Base-by-base conservation (phyloP, 2,329 filamentous ascomycete species). In the Trichoderma semiorbis region DNA sequence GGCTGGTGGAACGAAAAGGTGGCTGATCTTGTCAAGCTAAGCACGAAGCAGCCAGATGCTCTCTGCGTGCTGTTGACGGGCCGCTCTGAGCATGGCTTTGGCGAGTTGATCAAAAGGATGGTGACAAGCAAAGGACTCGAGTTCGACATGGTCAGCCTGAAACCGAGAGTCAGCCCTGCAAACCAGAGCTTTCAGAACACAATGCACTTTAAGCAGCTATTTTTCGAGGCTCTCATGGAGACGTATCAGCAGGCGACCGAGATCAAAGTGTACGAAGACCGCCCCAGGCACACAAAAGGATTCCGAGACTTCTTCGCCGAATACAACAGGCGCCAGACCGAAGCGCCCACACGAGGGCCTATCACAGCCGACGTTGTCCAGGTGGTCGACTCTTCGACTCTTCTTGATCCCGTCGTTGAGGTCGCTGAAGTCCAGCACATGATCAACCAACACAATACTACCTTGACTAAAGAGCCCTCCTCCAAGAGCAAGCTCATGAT, bases 1-100 rank as follows among this genome's bases (percentile, higher is more conserved):
- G 94, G 94, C 43, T 98, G 93, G 92, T 99, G 96, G 96, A 98
- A 98, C 78, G 95, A 98, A 79, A 90, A 92, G 76, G 91, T 99
- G 72, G 91, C 90, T 69, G 89, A 94, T 76, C 88, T 98, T 34
- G 94, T 97, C 53, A 86, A 88, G 77, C 84, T 98, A 70, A 95
- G 92, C 79, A 93, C 93, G 85, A 84, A 92, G 78, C 93, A 98
- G 79, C 92, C 93, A 74, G 94, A 97, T 78, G 92, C 93, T 0
- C 84, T 98, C 47, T 93, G 90, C 65, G 91, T 99, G 57, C 88
- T 98, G 12, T 85, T 99, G 74, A 99, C 96, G 1, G 96, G 96
- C 30, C 90, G 96, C 53, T 89, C 90, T 39, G 94, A 98, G 81
- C 84, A 85, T 12, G 90, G 88, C 70, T 98, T 97, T 78, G 85